A percentile compares a stretch with the other conserved stretches of the same genome.
Evolutionary conservation across 208 protist genomes (phyloP).

Genomic region (Leishmania tropica): DNA sequence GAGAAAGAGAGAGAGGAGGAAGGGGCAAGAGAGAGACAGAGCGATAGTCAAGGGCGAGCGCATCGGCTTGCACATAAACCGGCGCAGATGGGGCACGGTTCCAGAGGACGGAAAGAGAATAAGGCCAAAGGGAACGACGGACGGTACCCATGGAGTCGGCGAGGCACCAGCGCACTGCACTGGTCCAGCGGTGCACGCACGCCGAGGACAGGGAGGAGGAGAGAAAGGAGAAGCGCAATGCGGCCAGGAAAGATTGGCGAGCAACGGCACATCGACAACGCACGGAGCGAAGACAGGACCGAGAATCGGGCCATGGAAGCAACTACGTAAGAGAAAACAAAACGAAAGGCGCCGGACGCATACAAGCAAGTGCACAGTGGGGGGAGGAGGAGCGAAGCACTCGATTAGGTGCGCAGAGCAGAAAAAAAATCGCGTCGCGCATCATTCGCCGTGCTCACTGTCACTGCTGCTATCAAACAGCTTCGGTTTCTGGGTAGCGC

Average conservation of each 20-base stretch:
- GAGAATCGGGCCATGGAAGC: not conserved
- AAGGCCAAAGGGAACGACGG: not conserved
- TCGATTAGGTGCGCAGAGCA: not conserved
- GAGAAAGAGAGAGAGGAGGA: not conserved
- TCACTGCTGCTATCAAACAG: constrained; percentile 39
- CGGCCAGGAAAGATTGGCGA: not conserved
- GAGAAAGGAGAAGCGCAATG: not conserved
- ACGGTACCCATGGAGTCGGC: not conserved
- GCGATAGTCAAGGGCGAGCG: not conserved
- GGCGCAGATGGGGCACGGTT: not conserved
- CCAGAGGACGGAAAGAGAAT: not conserved
- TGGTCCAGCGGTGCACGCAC: not conserved
- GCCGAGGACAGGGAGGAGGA: not conserved
- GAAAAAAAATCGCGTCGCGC: not conserved
- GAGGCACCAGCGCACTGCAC: not conserved
- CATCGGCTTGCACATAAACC: not conserved
- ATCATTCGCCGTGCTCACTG: constrained; percentile 19
- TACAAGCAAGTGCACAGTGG: not conserved
- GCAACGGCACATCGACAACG: not conserved
- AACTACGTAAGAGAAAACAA: not conserved
- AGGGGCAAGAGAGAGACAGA: not conserved
- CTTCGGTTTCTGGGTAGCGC: constrained; percentile 24
- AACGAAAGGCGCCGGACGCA: not conserved
- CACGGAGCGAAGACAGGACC: not conserved
- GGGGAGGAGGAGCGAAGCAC: not conserved